A percentile compares a stretch with the other conserved stretches of the same genome.
Evolutionary conservation across 2,329 filamentous ascomycete species (phyloP).

Genomic region (Hypoxylon sp.): DNA sequence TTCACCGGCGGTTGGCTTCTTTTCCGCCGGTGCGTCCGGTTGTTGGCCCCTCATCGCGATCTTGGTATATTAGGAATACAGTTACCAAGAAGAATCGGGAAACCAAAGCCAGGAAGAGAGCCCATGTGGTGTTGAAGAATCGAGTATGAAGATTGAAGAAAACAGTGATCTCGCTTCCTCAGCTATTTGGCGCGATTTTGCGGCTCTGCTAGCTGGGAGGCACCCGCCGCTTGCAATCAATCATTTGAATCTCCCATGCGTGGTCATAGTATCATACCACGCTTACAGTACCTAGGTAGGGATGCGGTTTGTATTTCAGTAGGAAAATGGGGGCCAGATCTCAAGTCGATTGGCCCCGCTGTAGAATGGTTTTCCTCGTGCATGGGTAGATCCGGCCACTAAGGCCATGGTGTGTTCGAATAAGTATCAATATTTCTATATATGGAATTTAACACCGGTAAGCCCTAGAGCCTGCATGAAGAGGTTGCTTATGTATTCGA

Average conservation of each 20-base stretch:
- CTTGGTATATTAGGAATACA: neutral
- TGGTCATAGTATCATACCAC: neutral
- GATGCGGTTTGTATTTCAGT: conserved; percentile 9
- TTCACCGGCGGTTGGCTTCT: neutral
- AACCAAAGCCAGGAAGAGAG: neutral
- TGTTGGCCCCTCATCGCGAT: conserved; percentile 6
- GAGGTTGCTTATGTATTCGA: neutral
- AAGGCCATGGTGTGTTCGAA: neutral
- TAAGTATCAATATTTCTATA: neutral
- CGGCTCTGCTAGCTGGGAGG: neutral
- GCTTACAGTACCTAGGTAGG: neutral
- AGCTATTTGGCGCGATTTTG: neutral
- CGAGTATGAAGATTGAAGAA: neutral
- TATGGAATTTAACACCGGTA: neutral
- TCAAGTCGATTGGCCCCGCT: neutral
- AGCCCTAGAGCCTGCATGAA: neutral
- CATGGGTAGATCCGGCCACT: neutral
- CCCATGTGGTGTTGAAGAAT: neutral
- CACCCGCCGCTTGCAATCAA: neutral
- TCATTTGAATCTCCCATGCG: neutral
- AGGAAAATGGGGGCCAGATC: conserved; percentile 11
- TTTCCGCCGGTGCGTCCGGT: conserved; percentile 4
- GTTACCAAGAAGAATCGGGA: neutral
- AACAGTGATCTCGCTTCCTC: neutral
- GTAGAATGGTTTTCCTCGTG: neutral